Conservation (phyloP, 306 rosid genomes). For the Castanospermum australe region DNA sequence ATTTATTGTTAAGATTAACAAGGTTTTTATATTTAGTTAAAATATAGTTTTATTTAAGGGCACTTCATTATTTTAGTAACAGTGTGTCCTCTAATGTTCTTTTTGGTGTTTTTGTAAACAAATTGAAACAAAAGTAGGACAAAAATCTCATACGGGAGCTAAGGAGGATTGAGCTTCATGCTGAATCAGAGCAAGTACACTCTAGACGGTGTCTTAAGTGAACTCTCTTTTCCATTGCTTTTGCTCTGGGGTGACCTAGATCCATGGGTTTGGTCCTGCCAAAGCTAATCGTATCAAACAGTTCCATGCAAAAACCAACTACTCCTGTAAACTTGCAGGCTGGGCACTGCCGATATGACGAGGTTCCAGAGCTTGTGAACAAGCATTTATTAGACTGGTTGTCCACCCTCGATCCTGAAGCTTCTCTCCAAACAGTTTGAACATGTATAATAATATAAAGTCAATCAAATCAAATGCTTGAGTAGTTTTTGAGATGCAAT, state of each 20-base stretch:
- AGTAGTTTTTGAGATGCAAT: background rate
- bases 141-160: too few relatives aligned
- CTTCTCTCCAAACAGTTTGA: slow-evolving; percentile 37
- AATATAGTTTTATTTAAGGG: too few relatives aligned
- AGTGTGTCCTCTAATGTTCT: too few relatives aligned
- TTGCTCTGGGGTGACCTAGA: slow-evolving; percentile 74
- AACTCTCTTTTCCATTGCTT: slow-evolving; percentile 58
- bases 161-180: too few relatives aligned
- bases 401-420: slow-evolving; percentile 33
- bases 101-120: too few relatives aligned
- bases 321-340: slow-evolving; percentile 55
- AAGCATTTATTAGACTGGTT: slow-evolving; percentile 58
- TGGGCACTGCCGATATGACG: slow-evolving; percentile 69
- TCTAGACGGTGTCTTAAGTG: slow-evolving; percentile 44
- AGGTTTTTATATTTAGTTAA: too few relatives aligned
- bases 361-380: slow-evolving; percentile 63
- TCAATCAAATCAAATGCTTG: background rate
- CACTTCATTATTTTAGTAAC: too few relatives aligned
- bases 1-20: too few relatives aligned
- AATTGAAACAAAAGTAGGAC: too few relatives aligned
- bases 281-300: slow-evolving; percentile 57
- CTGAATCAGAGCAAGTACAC: slow-evolving; percentile 57
- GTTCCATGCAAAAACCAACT: slow-evolving; percentile 56
- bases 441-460: background rate
- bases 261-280: slow-evolving; percentile 71